Conservation (phyloP, 495 filamentous ascomycete species). For the Aspergillus diversus region DNA sequence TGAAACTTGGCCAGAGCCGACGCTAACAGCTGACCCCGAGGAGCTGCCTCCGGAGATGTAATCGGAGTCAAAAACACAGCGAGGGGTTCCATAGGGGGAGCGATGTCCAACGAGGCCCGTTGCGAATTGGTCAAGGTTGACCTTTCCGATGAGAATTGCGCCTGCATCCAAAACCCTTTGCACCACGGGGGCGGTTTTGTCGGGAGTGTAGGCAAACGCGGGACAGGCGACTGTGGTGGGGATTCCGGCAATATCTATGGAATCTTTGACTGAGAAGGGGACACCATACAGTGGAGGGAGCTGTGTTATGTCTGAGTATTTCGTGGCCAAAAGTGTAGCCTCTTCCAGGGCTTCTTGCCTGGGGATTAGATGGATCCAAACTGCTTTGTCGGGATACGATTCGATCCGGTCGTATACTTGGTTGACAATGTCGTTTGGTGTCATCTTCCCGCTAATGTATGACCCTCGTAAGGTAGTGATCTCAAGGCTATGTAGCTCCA, state of each 20-base stretch:
- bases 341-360: constrained; percentile 4
- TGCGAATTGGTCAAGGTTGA: constrained; percentile 15
- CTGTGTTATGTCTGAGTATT: neutral
- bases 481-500: constrained; percentile 1
- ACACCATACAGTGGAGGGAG: constrained; percentile 8
- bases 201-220: constrained; percentile 12
- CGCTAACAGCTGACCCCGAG: constrained; percentile 8
- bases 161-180: constrained; percentile 11
- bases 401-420: constrained; percentile 10
- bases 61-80: constrained; percentile 11
- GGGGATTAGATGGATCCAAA: constrained; percentile 13
- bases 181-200: neutral
- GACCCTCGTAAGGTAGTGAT: constrained; percentile 3
- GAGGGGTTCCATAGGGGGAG: constrained; percentile 8
- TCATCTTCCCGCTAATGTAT: neutral
- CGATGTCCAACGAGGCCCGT: constrained; percentile 13
- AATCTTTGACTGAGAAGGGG: constrained; percentile 15
- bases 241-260: constrained; percentile 5
- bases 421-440: neutral
- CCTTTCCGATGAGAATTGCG: constrained; percentile 13
- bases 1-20: neutral
- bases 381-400: constrained; percentile 3
- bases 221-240: constrained; percentile 13
- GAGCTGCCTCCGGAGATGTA: constrained; percentile 15
- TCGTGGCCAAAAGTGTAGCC: neutral